phyloP scores from a whole-genome alignment of 2,329 filamentous ascomycete genomes.

The Exophiala dermatitidis region DNA sequence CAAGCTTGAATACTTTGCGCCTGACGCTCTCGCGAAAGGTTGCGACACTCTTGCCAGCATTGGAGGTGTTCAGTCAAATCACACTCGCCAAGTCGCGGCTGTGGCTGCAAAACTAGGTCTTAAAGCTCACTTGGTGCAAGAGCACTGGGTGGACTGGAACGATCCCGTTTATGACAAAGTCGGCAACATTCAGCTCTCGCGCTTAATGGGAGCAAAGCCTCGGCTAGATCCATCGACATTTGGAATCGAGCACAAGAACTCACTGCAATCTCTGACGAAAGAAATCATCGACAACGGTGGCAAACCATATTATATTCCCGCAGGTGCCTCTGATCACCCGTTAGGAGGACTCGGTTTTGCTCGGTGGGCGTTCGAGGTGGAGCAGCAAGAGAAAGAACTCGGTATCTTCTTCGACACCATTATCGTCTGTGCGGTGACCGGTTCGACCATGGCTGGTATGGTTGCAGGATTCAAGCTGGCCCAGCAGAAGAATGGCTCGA shows the following conservation, averaged over 20 bases:
- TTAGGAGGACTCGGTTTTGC: slow-evolving; percentile 64
- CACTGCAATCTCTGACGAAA: slow-evolving; percentile 48
- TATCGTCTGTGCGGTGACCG: slow-evolving; percentile 64
- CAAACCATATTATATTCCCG: slow-evolving; percentile 65
- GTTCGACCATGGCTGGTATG: slow-evolving; percentile 64
- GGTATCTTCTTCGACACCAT: slow-evolving; percentile 62
- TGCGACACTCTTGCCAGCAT: slow-evolving; percentile 59
- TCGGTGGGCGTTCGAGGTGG: slow-evolving; percentile 63
- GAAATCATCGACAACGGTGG: slow-evolving; percentile 49
- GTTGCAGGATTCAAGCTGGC: slow-evolving; percentile 64
- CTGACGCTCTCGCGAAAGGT: slow-evolving; percentile 53
- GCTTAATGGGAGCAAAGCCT: slow-evolving; percentile 60
- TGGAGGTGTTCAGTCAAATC: slow-evolving; percentile 63
- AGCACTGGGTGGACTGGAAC: slow-evolving; percentile 60
- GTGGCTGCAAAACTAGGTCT: slow-evolving; percentile 54
- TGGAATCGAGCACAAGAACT: slow-evolving; percentile 62
- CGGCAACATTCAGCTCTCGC: slow-evolving; percentile 64
- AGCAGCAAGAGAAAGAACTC: slow-evolving; percentile 53
- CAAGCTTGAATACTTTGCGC: slow-evolving; percentile 62
- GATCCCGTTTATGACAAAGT: slow-evolving; percentile 56
- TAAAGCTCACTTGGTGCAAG: slow-evolving; percentile 50
- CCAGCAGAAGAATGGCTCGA: slow-evolving; percentile 45
- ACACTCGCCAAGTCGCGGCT: slow-evolving; percentile 60
- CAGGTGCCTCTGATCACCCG: slow-evolving; percentile 63
- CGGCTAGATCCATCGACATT: slow-evolving; percentile 54